phyloP scores from a whole-genome alignment of 2,329 filamentous ascomycete species.

The Xylariomycetidae sp. region DNA sequence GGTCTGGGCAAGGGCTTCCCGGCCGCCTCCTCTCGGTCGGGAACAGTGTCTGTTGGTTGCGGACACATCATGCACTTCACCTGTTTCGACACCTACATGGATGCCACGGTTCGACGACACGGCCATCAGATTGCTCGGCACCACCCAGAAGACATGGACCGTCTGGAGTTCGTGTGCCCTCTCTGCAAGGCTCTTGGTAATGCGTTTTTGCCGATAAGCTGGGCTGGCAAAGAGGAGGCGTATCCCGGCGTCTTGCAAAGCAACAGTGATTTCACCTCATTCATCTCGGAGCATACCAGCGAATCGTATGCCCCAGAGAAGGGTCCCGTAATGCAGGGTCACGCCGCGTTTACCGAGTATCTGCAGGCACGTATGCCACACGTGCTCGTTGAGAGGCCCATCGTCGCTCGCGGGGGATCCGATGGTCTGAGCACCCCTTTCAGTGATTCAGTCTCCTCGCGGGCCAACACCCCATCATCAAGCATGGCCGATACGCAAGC shows the following conservation, averaged over 20 bases:
- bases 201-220: conserved; percentile 87
- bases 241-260: conserved; percentile 68
- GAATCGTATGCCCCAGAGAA: conserved; percentile 18
- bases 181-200: conserved; percentile 96
- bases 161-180: conserved; percentile 91
- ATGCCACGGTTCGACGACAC: conserved; percentile 78
- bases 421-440: conserved; percentile 34
- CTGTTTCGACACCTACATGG: conserved; percentile 89
- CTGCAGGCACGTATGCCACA: conserved; percentile 31
- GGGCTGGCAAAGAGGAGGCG: conserved; percentile 85
- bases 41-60: conserved; percentile 83
- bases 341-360: conserved; percentile 32
- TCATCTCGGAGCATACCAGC: conserved; percentile 56
- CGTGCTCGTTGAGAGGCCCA: conserved; percentile 31
- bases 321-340: conserved; percentile 27
- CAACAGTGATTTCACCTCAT: conserved; percentile 57
- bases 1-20: conserved; percentile 87
- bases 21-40: conserved; percentile 56
- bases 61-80: conserved; percentile 98
- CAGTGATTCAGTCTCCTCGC: conserved; percentile 37
- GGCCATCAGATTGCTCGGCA: conserved; percentile 89
- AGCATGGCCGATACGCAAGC: conserved; percentile 28
- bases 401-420: conserved; percentile 28
- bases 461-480: conserved; percentile 29
- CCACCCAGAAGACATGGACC: conserved; percentile 74